Conservation (phyloP, 169 alveolate species). For the Cryptosporidium ryanae region DNA sequence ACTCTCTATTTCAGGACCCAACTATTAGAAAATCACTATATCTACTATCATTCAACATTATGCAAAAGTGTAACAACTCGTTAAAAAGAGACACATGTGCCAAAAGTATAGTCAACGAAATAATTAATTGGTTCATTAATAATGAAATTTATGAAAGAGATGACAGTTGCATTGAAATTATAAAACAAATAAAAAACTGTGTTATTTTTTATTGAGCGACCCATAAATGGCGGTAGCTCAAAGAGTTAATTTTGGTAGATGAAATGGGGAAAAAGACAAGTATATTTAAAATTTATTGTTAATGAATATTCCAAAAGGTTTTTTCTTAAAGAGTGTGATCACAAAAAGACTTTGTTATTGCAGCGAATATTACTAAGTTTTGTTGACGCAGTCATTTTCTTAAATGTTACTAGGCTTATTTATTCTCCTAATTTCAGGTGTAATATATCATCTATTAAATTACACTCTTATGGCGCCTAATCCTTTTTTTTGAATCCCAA, state of each 20-base stretch:
- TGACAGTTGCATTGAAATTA: neutral
- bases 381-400: no score
- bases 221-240: neutral
- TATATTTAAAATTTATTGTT: no score
- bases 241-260: no score
- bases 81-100: neutral
- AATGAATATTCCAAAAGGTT: no score
- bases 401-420: no score
- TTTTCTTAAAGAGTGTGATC: no score
- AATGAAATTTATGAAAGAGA: slow-evolving; percentile 4
- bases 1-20: slow-evolving; percentile 10
- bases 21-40: slow-evolving; percentile 27
- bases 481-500: slow-evolving; percentile 51
- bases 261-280: no score
- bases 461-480: slow-evolving; percentile 56
- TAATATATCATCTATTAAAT: slow-evolving; percentile 29
- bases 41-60: slow-evolving; percentile 14
- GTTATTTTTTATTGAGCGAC: neutral
- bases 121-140: slow-evolving; percentile 20
- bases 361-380: no score
- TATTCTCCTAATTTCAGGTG: no score
- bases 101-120: neutral
- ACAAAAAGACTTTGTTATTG: no score
- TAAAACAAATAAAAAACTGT: neutral
- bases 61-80: slow-evolving; percentile 15